These are phyloP conservation scores for Boletellus deceptivus DNA, from an alignment of 1,284 basidiomycete species.

Conservation along the genomic window DNA sequence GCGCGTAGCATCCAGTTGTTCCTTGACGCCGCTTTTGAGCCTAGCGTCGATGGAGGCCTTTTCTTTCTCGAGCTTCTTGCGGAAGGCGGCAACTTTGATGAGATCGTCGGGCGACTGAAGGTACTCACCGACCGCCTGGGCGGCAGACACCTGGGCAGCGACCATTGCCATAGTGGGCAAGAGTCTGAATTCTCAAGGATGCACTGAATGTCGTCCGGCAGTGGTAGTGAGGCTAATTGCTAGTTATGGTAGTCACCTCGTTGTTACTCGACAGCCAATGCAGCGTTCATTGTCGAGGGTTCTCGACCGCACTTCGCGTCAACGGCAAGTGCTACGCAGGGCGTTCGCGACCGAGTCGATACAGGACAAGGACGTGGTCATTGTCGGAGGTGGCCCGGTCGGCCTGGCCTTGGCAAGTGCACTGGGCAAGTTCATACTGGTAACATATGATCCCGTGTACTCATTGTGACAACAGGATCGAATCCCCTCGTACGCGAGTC, in stretches of 20 bases:
- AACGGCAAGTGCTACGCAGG: conserved; percentile 5
- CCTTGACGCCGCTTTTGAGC: conserved; percentile 89
- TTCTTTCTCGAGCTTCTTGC: conserved; percentile 96
- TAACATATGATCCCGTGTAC: not conserved
- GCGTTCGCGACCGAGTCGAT: conserved; percentile 17
- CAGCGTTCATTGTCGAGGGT: conserved; percentile 10
- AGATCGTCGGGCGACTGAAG: conserved; percentile 94
- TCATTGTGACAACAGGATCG: conserved; percentile 44
- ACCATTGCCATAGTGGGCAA: conserved; percentile 37
- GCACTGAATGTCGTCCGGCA: too few species aligned
- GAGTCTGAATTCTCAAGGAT: not conserved
- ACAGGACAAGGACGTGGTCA: conserved; percentile 79
- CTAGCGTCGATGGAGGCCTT: conserved; percentile 94
- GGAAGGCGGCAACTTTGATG: conserved; percentile 82
- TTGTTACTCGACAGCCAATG: not conserved
- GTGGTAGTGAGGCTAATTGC: not conserved
- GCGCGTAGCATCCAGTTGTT: conserved; percentile 89
- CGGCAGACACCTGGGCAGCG: conserved; percentile 64
- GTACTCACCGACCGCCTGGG: conserved; percentile 82
- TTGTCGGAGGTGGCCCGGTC: conserved; percentile 92
- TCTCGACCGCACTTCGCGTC: conserved; percentile 3
- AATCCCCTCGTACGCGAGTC: conserved; percentile 48
- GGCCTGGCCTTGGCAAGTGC: conserved; percentile 89
- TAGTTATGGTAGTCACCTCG: not conserved
- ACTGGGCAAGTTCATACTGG: conserved; percentile 54